Evolutionary conservation across 2,329 filamentous ascomycete species (phyloP).

Genomic region (Colletotrichum sojae): DNA sequence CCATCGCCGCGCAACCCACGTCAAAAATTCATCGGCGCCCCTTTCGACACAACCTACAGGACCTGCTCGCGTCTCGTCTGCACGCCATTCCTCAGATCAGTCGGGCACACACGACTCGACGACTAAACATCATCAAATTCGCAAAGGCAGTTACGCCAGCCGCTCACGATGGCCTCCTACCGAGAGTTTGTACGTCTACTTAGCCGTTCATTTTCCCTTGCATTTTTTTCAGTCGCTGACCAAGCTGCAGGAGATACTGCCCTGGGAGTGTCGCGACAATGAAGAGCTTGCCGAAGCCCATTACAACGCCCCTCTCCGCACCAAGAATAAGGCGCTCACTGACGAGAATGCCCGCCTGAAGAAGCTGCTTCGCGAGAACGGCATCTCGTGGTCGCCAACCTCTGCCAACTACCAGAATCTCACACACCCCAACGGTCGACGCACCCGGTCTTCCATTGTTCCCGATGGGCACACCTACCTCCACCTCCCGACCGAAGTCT

Average conservation of each 20-base stretch:
- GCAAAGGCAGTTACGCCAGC: neutral
- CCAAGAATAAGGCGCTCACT: slow-evolving; percentile 59
- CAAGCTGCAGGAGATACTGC: slow-evolving; percentile 50
- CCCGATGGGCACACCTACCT: slow-evolving; percentile 49
- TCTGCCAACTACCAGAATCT: slow-evolving; percentile 48
- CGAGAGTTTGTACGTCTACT: slow-evolving; percentile 25
- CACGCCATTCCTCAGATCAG: slow-evolving; percentile 7
- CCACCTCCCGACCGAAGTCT: slow-evolving; percentile 66
- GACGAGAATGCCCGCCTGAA: slow-evolving; percentile 67
- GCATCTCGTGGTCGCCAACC: slow-evolving; percentile 64
- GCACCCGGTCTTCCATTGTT: slow-evolving; percentile 46
- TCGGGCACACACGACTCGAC: slow-evolving; percentile 5
- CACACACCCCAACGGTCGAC: slow-evolving; percentile 41
- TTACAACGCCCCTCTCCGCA: slow-evolving; percentile 65
- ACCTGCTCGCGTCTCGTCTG: neutral
- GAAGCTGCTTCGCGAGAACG: slow-evolving; percentile 65
- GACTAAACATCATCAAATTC: neutral
- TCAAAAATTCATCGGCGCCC: slow-evolving; percentile 6
- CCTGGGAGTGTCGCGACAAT: slow-evolving; percentile 68
- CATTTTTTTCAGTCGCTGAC: slow-evolving; percentile 7
- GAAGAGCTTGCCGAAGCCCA: slow-evolving; percentile 64
- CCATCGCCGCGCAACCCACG: neutral
- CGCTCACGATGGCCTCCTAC: slow-evolving; percentile 17
- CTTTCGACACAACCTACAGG: neutral
- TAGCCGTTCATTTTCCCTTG: neutral